A percentile compares a stretch with the other conserved stretches of the same genome.
Evolutionary conservation across 2,329 filamentous ascomycete species (phyloP).

Genomic region (Monilinia aucupariae): DNA sequence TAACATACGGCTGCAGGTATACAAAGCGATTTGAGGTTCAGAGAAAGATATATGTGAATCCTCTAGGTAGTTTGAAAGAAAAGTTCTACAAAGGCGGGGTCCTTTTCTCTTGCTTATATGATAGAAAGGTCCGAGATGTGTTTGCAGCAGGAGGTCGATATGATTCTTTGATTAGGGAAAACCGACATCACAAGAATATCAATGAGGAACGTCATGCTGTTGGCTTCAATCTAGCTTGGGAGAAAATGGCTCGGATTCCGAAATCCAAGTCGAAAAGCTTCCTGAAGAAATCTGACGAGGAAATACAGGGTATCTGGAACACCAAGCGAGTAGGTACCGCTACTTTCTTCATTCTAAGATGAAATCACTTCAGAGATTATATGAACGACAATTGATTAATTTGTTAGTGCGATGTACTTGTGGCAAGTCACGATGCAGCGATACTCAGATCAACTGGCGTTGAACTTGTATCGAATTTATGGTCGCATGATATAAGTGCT

Average conservation of each 20-base stretch:
- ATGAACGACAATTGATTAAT: not conserved
- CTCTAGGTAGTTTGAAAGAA: conserved; percentile 83
- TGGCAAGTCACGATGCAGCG: conserved; percentile 78
- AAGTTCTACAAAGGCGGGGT: conserved; percentile 83
- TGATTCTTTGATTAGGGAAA: conserved; percentile 80
- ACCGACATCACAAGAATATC: conserved; percentile 63
- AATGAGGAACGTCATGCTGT: conserved; percentile 72
- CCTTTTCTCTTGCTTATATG: conserved; percentile 85
- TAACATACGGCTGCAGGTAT: conserved; percentile 42
- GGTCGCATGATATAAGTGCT: conserved; percentile 78
- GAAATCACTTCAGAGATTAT: not conserved
- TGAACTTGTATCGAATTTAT: conserved; percentile 71
- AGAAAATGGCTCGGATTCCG: conserved; percentile 56
- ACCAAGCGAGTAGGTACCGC: conserved; percentile 55
- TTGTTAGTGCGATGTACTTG: conserved; percentile 73
- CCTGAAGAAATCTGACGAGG: conserved; percentile 65
- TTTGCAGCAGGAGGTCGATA: conserved; percentile 93
- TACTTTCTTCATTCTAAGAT: conserved; percentile 15
- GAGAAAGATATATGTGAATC: conserved; percentile 76
- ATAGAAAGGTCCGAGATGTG: conserved; percentile 75
- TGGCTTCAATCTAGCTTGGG: conserved; percentile 87
- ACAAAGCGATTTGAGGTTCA: conserved; percentile 68
- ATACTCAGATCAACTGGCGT: conserved; percentile 71
- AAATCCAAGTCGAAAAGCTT: conserved; percentile 49
- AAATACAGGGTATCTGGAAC: conserved; percentile 53